These are phyloP conservation scores for Harrya chromipes DNA, from an alignment of 768 basidiomycete species.

Conservation along the genomic window DNA sequence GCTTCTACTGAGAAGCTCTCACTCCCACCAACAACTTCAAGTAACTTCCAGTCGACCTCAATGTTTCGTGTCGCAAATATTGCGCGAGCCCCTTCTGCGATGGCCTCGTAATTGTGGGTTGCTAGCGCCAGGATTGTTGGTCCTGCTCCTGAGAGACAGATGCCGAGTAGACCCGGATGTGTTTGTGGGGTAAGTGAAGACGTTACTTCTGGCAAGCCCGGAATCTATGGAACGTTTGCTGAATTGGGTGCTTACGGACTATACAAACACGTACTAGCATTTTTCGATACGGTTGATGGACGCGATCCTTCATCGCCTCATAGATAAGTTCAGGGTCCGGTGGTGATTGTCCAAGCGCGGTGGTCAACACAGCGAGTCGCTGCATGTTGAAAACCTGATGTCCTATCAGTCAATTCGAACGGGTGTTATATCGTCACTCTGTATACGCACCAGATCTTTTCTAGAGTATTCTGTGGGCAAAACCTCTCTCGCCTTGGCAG, in stretches of 20 bases:
- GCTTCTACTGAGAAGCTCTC: slow-evolving; percentile 18
- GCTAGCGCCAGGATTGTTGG: slow-evolving; percentile 97
- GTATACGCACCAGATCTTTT: slow-evolving; percentile 71
- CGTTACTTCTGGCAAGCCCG: slow-evolving; percentile 91
- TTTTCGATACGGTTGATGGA: slow-evolving; percentile 96
- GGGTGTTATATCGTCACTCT: neutral
- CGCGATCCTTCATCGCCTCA: slow-evolving; percentile 97
- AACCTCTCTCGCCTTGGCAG: slow-evolving; percentile 88
- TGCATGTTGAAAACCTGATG: slow-evolving; percentile 94
- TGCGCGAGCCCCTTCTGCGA: slow-evolving; percentile 74
- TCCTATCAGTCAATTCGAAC: neutral
- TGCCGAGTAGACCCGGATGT: slow-evolving; percentile 94
- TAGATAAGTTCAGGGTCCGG: slow-evolving; percentile 97
- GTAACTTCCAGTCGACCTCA: slow-evolving; percentile 87
- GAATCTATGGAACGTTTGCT: slow-evolving; percentile 58
- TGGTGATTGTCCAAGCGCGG: slow-evolving; percentile 84
- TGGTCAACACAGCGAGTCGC: slow-evolving; percentile 92
- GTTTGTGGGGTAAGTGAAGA: slow-evolving; percentile 81
- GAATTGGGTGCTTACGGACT: neutral
- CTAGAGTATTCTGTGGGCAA: slow-evolving; percentile 83
- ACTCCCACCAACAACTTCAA: slow-evolving; percentile 58
- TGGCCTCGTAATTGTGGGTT: slow-evolving; percentile 75
- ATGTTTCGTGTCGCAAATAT: slow-evolving; percentile 73
- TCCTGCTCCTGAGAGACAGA: slow-evolving; percentile 96
- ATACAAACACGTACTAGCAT: slow-evolving; percentile 54